Evolutionary conservation across 2,329 filamentous ascomycete species (phyloP).

Genomic region (Aspergillus hiratsukae): DNA sequence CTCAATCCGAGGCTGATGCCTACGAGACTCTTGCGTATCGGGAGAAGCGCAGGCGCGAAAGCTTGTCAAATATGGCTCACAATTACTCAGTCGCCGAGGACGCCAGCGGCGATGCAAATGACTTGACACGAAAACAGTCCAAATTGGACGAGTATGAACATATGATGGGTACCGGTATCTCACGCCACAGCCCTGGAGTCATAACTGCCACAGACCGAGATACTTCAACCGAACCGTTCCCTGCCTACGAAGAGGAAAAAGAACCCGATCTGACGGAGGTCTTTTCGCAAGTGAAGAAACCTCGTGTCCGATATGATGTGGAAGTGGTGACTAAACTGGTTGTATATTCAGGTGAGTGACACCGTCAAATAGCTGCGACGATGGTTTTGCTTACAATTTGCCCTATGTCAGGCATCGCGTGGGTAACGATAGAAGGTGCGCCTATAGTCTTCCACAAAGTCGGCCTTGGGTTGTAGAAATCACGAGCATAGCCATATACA

Average conservation of each 20-base stretch:
- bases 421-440: conserved; percentile 71
- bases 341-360: conserved; percentile 75
- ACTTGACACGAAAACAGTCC: conserved; percentile 42
- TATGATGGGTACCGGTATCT: conserved; percentile 67
- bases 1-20: conserved; percentile 92
- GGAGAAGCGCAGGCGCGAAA: conserved; percentile 63
- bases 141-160: conserved; percentile 62
- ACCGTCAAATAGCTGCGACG: neutral
- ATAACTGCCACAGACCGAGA: conserved; percentile 27
- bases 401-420: conserved; percentile 64
- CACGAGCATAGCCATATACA: neutral
- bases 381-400: conserved; percentile 3
- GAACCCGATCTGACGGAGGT: conserved; percentile 66
- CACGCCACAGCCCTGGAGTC: conserved; percentile 28
- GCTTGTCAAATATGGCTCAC: conserved; percentile 42
- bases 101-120: conserved; percentile 16
- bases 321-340: conserved; percentile 96
- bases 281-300: conserved; percentile 77
- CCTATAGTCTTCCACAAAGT: conserved; percentile 45
- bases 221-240: conserved; percentile 21
- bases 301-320: conserved; percentile 93
- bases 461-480: conserved; percentile 4
- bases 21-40: conserved; percentile 93
- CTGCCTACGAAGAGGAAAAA: conserved; percentile 31
- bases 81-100: conserved; percentile 22